Evolutionary conservation across 495 filamentous ascomycete genomes (phyloP), one percentile per base, ranked within the genome.

Genomic region (Cairneyella variabilis): DNA sequence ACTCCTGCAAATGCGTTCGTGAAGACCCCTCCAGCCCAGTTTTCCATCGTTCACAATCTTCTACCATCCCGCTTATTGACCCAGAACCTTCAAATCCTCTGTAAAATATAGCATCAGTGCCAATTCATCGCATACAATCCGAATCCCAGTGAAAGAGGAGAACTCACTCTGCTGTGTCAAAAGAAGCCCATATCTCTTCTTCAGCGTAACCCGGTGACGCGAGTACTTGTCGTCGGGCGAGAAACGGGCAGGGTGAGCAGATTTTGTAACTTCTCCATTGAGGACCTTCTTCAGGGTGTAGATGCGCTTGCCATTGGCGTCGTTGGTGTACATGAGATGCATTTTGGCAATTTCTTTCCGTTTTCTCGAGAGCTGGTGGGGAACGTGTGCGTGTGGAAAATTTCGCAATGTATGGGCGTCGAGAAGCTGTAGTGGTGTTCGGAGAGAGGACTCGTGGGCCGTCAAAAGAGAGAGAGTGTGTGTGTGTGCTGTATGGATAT

Each of bases 211-310:
- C 59, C 93, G 83, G 73, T 98, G 90, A 57, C 90, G 83, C 59
- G 91, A 96, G 75, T 92, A 96, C 75, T 93, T 95, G 76, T 98
- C 93, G 74, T 98, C 93, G 54, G 93, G 93, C 30, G 89, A 93
- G 77, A 97, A 98, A 55, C 95, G 78, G 40, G 95, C 95, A 18
- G 95, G 93, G 79, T 98, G 93, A 34, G 93, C 93, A 40, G 86
- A 91, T 76, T 92, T 95, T 63, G 95, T 95, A 65, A 96, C 86
- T 61, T 89, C 80, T 60, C 86, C 85, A 51, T 79, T 68, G 20
- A 83, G 71, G 58, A 90, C 78, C 71, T 93, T 95, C 69, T 91
- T 86, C 48, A 92, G 82, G 8, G 92, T 96, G 81, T 96, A 98
- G 62, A 84, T 64, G 57, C 90, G 86, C 73, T 90, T 89, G 75